Evolutionary conservation across 169 alveolate genomes (phyloP).

Genomic region (Miamiensis avidus): DNA sequence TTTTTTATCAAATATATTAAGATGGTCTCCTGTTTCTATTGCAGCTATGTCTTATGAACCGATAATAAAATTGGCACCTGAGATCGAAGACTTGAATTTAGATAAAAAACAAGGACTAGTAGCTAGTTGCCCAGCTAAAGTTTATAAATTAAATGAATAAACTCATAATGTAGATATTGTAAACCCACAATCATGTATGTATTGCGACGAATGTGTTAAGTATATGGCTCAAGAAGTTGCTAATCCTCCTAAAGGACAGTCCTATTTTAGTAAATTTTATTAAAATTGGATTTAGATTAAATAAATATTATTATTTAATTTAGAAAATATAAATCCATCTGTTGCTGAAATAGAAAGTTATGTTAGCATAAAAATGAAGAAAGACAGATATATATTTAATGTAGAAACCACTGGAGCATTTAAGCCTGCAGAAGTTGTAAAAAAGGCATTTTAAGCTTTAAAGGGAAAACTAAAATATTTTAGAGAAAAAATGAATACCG

Average conservation of each 20-base stretch:
- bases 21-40: slow-evolving; percentile 95
- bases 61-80: slow-evolving; percentile 58
- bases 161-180: slow-evolving; percentile 66
- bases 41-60: slow-evolving; percentile 86
- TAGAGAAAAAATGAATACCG: too few species aligned
- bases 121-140: slow-evolving; percentile 91
- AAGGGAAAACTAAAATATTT: slow-evolving; percentile 69
- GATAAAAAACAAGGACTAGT: slow-evolving; percentile 82
- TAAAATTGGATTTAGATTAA: slow-evolving; percentile 33
- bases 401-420: slow-evolving; percentile 95
- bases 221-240: slow-evolving; percentile 45
- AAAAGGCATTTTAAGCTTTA: slow-evolving; percentile 85
- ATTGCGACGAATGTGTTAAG: slow-evolving; percentile 88
- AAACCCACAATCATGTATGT: slow-evolving; percentile 77
- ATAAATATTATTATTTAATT: too few species aligned
- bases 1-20: too few species aligned
- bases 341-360: slow-evolving; percentile 34
- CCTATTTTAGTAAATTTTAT: slow-evolving; percentile 6
- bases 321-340: slow-evolving; percentile 53
- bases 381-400: slow-evolving; percentile 77
- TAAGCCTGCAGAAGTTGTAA: slow-evolving; percentile 92
- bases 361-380: slow-evolving; percentile 60
- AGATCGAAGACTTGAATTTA: slow-evolving; percentile 59
- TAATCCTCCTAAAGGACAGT: slow-evolving; percentile 1
- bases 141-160: slow-evolving; percentile 68